These are phyloP conservation scores for Liquidambar formosana DNA, from an alignment of 164 flowering plant species.

Conservation along the genomic window DNA sequence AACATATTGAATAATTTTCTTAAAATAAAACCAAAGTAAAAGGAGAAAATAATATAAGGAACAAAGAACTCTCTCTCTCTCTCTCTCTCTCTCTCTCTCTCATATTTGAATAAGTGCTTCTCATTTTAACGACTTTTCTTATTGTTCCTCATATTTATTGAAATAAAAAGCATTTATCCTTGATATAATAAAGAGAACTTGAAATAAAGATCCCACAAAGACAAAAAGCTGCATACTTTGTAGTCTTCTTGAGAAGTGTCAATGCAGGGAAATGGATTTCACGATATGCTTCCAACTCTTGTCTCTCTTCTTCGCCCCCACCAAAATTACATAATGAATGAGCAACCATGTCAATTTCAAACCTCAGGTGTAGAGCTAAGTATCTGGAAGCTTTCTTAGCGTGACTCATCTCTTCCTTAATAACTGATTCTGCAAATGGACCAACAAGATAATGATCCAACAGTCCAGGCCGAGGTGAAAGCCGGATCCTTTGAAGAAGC, in stretches of 20 bases:
- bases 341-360: slow-evolving; percentile 99
- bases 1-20: slow-evolving; percentile 9
- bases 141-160: no score
- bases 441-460: slow-evolving; percentile 81
- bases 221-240: slow-evolving; percentile 45
- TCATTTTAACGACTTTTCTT: background rate
- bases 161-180: no score
- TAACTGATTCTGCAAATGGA: slow-evolving; percentile 43
- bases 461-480: slow-evolving; percentile 48
- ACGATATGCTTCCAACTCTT: slow-evolving; percentile 87
- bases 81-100: no score
- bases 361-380: slow-evolving; percentile 87
- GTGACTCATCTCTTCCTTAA: slow-evolving; percentile 25
- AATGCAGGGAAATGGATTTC: slow-evolving; percentile 87
- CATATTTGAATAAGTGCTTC: background rate
- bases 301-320: slow-evolving; percentile 85
- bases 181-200: no score
- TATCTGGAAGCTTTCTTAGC: slow-evolving; percentile 53
- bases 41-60: no score
- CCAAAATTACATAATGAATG: slow-evolving; percentile 96
- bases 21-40: background rate
- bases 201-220: background rate
- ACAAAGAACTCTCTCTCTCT: no score
- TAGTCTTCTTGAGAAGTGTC: slow-evolving; percentile 49
- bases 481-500: slow-evolving; percentile 72